Conservation (phyloP, 202 grass and related monocot species). For the Hordeum pubiflorum region DNA sequence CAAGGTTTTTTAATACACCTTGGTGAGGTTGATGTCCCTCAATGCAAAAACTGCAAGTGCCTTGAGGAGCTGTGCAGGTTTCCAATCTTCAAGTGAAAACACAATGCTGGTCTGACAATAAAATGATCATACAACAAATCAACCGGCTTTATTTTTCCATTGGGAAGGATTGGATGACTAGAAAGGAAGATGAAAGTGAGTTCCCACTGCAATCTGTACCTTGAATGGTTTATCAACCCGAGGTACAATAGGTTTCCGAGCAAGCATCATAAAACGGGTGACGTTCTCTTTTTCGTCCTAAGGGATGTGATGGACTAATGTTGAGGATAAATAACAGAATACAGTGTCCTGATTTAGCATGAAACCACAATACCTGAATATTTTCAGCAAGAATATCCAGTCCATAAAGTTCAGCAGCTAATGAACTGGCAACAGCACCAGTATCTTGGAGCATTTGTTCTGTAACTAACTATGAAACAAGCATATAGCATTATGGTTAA, state of each 20-base stretch:
- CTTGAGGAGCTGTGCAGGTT: constrained; percentile 75
- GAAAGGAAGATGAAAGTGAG: constrained; percentile 1
- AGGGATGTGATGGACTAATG: too few relatives aligned
- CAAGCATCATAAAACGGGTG: too few relatives aligned
- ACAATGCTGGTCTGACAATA: constrained; percentile 83
- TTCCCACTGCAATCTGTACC: constrained; percentile 29
- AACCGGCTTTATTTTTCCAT: not conserved
- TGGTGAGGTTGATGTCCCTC: constrained; percentile 88
- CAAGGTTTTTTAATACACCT: constrained; percentile 40
- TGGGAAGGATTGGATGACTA: not conserved
- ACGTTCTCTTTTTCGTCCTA: too few relatives aligned
- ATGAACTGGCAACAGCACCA: constrained; percentile 73
- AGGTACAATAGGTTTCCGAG: constrained; percentile 50
- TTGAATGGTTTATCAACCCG: constrained; percentile 75
- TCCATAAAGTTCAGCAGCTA: constrained; percentile 85
- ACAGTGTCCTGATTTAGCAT: constrained; percentile 10
- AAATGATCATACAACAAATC: constrained; percentile 11
- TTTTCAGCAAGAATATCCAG: constrained; percentile 79
- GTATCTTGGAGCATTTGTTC: constrained; percentile 64
- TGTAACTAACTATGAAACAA: constrained; percentile 59
- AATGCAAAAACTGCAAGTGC: constrained; percentile 91
- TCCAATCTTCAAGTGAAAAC: constrained; percentile 93
- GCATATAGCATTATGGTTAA: not conserved
- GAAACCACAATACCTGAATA: constrained; percentile 72
- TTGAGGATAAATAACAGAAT: constrained; percentile 6